Evolutionary conservation across 2,329 filamentous ascomycete genomes (phyloP), one percentile per base, ranked within the genome.

Genomic region (Ophiobolus disseminans): DNA sequence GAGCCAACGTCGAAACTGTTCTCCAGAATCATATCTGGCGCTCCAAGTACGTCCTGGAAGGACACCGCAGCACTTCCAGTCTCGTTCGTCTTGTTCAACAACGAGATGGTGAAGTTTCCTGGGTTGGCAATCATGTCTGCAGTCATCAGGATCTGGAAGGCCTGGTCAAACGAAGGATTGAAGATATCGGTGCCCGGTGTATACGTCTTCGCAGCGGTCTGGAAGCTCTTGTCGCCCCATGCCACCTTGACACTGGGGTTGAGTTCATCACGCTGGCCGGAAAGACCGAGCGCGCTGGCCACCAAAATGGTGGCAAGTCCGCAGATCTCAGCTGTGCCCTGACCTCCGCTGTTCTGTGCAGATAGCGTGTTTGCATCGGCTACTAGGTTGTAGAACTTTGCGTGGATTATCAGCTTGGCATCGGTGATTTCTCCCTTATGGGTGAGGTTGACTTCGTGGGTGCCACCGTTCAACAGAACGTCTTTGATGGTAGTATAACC

Each of bases 81-180:
- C 59, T 67, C 66, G 1, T 39, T 43, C n/a, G 49, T 55, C 49
- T 63, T 63, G 40, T 70, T 68, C 54, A 70, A 16, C 43, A 70
- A 38, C 31, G 60, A 47, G 26, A 70, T 57, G 35, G 48, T 60
- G 58, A 70, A 69, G 28, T 40, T 49, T 2, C 31, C 53, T 1
- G 58, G 55, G 20, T 55, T 67, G 5, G 45, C 48, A 17, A 69
- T 4, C 55, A 69, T 52, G 11, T 63, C 68, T 13, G 63, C 62
- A 4, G 70, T 76, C 5, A 80, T 45, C 0, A 76, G 75, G 35
- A 80, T 70, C 6, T 63, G 65, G 63, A 80, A 80, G 0, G 73
- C 72, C 55, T 75, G 71, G 48, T 80, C 76, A 43, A 79, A 80
- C 2, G 71, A 65, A 2, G 78, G 78, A 57, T 79, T 80, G 66